Evolutionary conservation across 2,329 filamentous ascomycete species (phyloP).

Genomic region (Pseudogymnoascus sp.): DNA sequence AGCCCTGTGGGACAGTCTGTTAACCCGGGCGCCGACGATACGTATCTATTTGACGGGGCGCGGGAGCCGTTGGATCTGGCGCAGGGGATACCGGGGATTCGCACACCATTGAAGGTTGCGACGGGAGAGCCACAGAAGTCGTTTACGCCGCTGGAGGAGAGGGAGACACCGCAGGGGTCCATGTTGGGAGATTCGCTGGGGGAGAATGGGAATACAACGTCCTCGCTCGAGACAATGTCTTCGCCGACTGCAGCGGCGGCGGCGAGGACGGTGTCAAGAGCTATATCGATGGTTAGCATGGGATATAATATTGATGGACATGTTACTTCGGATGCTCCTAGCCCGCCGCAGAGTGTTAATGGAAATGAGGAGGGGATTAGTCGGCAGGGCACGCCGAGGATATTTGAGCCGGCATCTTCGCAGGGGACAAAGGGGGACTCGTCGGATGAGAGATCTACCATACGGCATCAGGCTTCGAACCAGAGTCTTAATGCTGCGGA

Average conservation of each 20-base stretch:
- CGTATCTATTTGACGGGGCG: conserved; percentile 49
- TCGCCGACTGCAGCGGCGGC: conserved; percentile 50
- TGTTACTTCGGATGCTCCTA: conserved; percentile 9
- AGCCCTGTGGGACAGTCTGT: conserved; percentile 46
- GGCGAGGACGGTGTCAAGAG: conserved; percentile 45
- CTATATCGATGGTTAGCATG: conserved; percentile 39
- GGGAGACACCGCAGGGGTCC: background rate
- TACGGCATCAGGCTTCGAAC: conserved; percentile 31
- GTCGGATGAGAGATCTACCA: conserved; percentile 19
- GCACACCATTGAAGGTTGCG: background rate
- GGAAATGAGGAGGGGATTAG: background rate
- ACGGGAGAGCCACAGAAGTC: background rate
- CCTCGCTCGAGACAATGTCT: conserved; percentile 44
- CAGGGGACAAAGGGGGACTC: conserved; percentile 13
- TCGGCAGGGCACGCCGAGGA: background rate
- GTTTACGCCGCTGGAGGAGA: background rate
- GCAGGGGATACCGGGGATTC: conserved; percentile 1
- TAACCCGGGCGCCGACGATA: conserved; percentile 46
- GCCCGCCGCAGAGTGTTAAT: background rate
- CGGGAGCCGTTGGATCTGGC: conserved; percentile 18
- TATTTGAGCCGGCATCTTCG: background rate
- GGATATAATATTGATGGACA: conserved; percentile 14
- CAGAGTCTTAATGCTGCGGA: conserved; percentile 32
- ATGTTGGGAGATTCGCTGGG: conserved; percentile 5
- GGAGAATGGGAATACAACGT: conserved; percentile 37